Evolutionary conservation across 2,329 filamentous ascomycete genomes (phyloP).

Genomic region (Penicillium janthinellum): DNA sequence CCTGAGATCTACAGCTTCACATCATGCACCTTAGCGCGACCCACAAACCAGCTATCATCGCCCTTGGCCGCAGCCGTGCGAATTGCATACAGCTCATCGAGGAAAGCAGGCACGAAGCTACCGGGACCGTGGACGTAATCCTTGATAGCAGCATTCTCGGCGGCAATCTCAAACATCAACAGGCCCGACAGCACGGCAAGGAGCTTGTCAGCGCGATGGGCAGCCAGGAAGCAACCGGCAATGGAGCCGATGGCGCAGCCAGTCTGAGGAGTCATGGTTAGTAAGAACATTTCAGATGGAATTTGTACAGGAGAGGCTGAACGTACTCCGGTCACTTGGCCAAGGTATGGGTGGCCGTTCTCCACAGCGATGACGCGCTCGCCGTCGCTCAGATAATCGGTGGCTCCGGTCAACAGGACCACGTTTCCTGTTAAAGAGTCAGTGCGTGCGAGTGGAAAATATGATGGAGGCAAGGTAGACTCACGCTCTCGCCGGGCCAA

Average conservation of each 20-base stretch:
- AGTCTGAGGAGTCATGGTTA: slow-evolving; percentile 45
- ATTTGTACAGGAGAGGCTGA: background rate
- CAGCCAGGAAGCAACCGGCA: slow-evolving; percentile 73
- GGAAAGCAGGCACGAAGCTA: slow-evolving; percentile 80
- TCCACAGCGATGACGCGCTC: slow-evolving; percentile 64
- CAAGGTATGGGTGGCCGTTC: slow-evolving; percentile 70
- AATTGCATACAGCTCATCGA: slow-evolving; percentile 67
- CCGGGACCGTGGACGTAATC: slow-evolving; percentile 75
- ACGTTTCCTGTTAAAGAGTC: slow-evolving; percentile 53
- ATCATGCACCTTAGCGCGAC: slow-evolving; percentile 41
- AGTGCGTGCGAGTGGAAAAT: slow-evolving; percentile 1
- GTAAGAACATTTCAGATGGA: background rate
- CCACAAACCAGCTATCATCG: slow-evolving; percentile 38
- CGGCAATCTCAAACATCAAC: slow-evolving; percentile 76
- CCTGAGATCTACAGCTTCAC: slow-evolving; percentile 28
- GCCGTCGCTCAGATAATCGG: slow-evolving; percentile 79
- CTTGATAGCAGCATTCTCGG: slow-evolving; percentile 64
- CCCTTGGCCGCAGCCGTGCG: slow-evolving; percentile 37
- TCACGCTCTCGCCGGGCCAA: slow-evolving; percentile 67
- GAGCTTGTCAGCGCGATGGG: slow-evolving; percentile 65
- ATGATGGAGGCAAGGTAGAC: background rate
- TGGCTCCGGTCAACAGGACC: slow-evolving; percentile 78
- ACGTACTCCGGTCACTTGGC: slow-evolving; percentile 49
- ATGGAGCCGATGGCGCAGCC: slow-evolving; percentile 85
- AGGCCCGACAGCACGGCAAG: slow-evolving; percentile 71